phyloP scores from a whole-genome alignment of 2,329 filamentous ascomycete species.

The Aureobasidium mangrovei region DNA sequence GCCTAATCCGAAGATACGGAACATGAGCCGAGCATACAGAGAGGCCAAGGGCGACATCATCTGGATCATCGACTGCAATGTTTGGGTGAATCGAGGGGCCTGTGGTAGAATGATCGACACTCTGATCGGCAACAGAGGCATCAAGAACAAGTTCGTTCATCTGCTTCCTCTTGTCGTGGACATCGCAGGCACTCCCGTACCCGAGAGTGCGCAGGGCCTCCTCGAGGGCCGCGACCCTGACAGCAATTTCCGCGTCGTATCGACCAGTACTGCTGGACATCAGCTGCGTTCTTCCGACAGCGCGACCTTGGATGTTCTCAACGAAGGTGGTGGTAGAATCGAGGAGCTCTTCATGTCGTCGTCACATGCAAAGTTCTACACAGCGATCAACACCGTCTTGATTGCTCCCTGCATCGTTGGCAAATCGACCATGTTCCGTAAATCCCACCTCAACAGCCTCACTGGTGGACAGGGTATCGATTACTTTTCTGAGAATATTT shows the following conservation, averaged over 20 bases:
- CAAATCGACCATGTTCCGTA: conserved; percentile 98
- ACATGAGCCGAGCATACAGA: conserved; percentile 86
- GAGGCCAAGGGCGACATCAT: conserved; percentile 81
- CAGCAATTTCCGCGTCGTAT: conserved; percentile 16
- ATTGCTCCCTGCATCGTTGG: conserved; percentile 90
- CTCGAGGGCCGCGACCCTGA: conserved; percentile 10
- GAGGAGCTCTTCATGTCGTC: conserved; percentile 95
- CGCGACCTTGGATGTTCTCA: conserved; percentile 14
- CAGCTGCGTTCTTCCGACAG: conserved; percentile 10
- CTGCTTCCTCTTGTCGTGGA: conserved; percentile 89
- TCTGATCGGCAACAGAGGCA: conserved; percentile 59
- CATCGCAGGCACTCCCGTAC: conserved; percentile 30
- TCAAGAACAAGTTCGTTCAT: conserved; percentile 78
- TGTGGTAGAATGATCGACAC: conserved; percentile 83
- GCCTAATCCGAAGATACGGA: conserved; percentile 96
- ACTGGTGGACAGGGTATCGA: conserved; percentile 65
- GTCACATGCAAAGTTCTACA: conserved; percentile 94
- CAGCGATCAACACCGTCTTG: conserved; percentile 86
- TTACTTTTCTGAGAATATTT: conserved; percentile 92
- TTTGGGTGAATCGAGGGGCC: conserved; percentile 77
- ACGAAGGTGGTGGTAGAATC: conserved; percentile 63
- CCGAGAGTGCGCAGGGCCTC: conserved; percentile 21
- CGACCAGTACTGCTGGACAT: conserved; percentile 20
- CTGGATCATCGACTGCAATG: conserved; percentile 94
- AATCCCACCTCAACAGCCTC: conserved; percentile 74